Evolutionary conservation across 345 rosid genomes (phyloP).

Genomic region (Rhodamnia argentea): DNA sequence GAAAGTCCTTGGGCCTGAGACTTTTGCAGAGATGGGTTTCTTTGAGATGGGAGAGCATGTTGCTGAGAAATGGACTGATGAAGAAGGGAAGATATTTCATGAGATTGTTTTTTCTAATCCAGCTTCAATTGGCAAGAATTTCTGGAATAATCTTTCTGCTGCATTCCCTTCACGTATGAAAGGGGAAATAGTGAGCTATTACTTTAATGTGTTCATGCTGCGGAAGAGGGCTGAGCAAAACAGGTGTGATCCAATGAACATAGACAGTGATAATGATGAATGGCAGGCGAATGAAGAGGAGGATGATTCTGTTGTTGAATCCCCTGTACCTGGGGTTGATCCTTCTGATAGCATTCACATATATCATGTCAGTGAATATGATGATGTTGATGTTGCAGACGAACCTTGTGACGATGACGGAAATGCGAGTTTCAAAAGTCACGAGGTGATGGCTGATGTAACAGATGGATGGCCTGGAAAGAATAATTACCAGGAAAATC

Average conservation of each 20-base stretch:
- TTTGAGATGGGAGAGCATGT: slow-evolving; percentile 68
- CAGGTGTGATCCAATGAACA: slow-evolving; percentile 36
- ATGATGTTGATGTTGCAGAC: slow-evolving; percentile 2
- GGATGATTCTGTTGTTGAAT: slow-evolving; percentile 24
- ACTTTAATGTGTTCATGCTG: slow-evolving; percentile 74
- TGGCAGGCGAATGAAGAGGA: slow-evolving; percentile 32
- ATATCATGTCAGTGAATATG: slow-evolving; percentile 7
- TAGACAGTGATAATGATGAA: slow-evolving; percentile 75
- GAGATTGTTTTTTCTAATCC: slow-evolving; percentile 49
- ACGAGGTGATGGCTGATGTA: neutral
- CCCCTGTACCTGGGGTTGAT: slow-evolving; percentile 10
- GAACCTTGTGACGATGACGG: neutral
- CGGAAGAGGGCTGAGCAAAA: slow-evolving; percentile 64
- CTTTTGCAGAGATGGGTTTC: slow-evolving; percentile 48
- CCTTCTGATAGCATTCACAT: neutral
- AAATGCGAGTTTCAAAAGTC: neutral
- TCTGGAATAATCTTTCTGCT: slow-evolving; percentile 46
- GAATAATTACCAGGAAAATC: neutral
- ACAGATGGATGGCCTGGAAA: slow-evolving; percentile 8
- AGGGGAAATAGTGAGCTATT: slow-evolving; percentile 64
- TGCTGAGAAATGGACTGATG: slow-evolving; percentile 53
- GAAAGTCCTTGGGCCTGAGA: slow-evolving; percentile 31
- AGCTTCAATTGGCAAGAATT: slow-evolving; percentile 33
- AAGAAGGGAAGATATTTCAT: slow-evolving; percentile 51
- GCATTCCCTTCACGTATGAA: slow-evolving; percentile 46